Evolutionary conservation across 208 protist genomes (phyloP).

Genomic region (Leishmania guyanensis): DNA sequence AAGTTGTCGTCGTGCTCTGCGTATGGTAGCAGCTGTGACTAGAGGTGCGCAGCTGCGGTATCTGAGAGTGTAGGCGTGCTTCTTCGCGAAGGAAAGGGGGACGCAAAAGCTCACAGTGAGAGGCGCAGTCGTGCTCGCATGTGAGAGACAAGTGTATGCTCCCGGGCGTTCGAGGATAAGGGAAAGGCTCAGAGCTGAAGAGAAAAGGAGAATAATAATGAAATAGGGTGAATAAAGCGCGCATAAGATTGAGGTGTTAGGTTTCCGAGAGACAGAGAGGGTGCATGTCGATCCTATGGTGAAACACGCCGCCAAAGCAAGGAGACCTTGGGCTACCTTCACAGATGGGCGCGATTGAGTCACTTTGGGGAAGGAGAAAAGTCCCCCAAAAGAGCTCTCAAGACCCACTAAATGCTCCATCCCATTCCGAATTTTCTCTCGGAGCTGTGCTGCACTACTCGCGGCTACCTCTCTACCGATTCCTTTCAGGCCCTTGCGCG

Average conservation of each 20-base stretch:
- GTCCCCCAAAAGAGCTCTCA: not conserved
- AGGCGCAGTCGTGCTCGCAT: not conserved
- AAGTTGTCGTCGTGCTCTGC: not conserved
- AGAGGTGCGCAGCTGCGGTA: not conserved
- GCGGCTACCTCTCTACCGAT: not conserved
- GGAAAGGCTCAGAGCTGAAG: not conserved
- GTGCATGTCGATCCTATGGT: not conserved
- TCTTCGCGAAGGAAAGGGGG: not conserved
- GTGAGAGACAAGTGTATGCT: not conserved
- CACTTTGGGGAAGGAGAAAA: not conserved
- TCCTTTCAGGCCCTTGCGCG: not conserved
- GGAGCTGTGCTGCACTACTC: not conserved
- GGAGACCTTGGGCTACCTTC: not conserved
- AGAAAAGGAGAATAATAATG: not conserved
- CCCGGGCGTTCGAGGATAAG: not conserved
- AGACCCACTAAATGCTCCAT: not conserved
- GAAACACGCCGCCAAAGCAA: not conserved
- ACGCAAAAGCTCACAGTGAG: not conserved
- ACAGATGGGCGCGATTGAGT: not conserved
- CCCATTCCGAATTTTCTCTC: not conserved
- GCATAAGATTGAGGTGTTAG: not conserved
- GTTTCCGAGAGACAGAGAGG: not conserved
- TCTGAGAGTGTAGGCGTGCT: not conserved
- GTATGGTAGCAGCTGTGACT: not conserved
- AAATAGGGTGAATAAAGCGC: not conserved